A percentile compares a stretch with the other conserved stretches of the same genome.
Evolutionary conservation across 768 basidiomycete genomes (phyloP).

Genomic region (Podaxis rugospora): DNA sequence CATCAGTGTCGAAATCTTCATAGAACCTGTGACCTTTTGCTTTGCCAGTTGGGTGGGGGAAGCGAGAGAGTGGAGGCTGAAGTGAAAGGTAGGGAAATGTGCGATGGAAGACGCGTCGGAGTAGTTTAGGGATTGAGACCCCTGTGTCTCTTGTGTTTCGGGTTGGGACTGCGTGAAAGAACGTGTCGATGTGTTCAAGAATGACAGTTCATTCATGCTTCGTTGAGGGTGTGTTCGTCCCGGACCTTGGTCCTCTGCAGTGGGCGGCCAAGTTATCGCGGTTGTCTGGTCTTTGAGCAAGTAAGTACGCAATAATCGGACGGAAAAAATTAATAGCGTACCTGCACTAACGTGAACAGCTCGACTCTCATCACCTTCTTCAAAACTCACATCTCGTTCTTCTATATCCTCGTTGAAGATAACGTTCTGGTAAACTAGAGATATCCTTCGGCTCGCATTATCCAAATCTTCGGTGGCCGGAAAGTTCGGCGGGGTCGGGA

Average conservation of each 20-base stretch:
- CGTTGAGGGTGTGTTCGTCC: constrained; percentile 12
- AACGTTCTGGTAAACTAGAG: constrained; percentile 63
- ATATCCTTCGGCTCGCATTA: constrained; percentile 66
- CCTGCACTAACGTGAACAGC: neutral
- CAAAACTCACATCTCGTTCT: constrained; percentile 14
- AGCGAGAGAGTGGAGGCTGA: constrained; percentile 58
- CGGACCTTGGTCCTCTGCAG: constrained; percentile 21
- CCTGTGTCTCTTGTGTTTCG: constrained; percentile 18
- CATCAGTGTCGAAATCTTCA: constrained; percentile 54
- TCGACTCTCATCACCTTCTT: constrained; percentile 11
- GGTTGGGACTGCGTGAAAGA: constrained; percentile 16
- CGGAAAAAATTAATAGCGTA: neutral
- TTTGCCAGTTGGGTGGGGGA: constrained; percentile 37
- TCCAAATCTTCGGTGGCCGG: constrained; percentile 39
- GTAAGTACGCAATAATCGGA: neutral
- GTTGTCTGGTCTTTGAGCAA: constrained; percentile 40
- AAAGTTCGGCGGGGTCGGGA: constrained; percentile 8
- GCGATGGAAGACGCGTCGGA: constrained; percentile 71
- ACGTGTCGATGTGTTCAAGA: constrained; percentile 21
- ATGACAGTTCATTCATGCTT: constrained; percentile 21
- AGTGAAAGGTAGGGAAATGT: constrained; percentile 70
- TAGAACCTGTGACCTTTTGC: constrained; percentile 30
- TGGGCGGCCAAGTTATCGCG: constrained; percentile 56
- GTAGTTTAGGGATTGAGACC: constrained; percentile 41
- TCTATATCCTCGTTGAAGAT: constrained; percentile 51